A percentile compares a stretch with the other conserved stretches of the same genome.
Conservation (phyloP, 129 eudicot genomes). For the Pseudognaphalium luteoalbum region DNA sequence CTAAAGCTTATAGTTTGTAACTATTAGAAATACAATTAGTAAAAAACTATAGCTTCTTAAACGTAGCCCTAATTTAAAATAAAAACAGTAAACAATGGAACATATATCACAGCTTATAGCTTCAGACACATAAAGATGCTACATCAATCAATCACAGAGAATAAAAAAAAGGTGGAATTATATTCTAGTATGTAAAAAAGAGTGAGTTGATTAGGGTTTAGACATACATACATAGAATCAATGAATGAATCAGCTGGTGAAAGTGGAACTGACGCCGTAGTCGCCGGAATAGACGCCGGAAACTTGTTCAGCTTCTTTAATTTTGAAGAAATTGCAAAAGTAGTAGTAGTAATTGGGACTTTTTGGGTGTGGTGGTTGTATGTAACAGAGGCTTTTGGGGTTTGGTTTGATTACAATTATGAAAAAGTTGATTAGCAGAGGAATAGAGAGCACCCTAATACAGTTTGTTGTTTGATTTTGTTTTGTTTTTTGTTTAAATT, state of each 20-base stretch:
- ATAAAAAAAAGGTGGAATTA: neutral
- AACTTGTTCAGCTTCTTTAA: conserved; percentile 2
- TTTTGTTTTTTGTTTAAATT: too few species aligned
- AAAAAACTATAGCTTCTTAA: too few species aligned
- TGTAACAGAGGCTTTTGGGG: conserved; percentile 11
- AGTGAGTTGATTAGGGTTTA: conserved; percentile 13
- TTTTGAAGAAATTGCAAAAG: neutral
- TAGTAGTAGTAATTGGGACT: neutral
- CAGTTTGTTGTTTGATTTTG: neutral
- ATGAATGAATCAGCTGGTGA: neutral
- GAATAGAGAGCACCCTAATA: conserved; percentile 20
- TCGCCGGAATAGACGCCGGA: conserved; percentile 8
- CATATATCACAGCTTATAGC: conserved; percentile 17
- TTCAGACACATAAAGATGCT: neutral
- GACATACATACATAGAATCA: neutral
- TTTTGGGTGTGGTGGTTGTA: neutral
- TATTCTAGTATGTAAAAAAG: neutral
- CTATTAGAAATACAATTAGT: too few species aligned
- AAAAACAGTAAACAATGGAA: conserved; percentile 20
- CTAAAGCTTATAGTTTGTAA: neutral
- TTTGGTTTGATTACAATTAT: neutral
- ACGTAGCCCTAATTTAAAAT: conserved; percentile 5
- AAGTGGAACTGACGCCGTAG: neutral
- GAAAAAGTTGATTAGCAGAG: conserved; percentile 1
- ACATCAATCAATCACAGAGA: conserved; percentile 11